These are phyloP conservation scores for Medicago arabica DNA, from an alignment of 306 rosid genomes.

Conservation along the genomic window DNA sequence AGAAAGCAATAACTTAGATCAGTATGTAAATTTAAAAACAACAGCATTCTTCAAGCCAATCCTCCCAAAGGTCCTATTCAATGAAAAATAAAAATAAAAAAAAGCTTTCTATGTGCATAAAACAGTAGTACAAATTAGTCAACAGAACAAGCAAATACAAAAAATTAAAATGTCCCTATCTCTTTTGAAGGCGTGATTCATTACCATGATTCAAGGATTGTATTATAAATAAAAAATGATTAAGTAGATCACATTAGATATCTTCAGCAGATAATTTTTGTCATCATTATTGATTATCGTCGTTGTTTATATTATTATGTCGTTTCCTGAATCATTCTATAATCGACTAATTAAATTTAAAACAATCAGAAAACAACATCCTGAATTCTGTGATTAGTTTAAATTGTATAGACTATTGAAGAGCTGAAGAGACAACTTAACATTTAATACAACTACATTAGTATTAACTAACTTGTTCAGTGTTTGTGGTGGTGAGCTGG, in stretches of 20 bases:
- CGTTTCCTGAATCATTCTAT: background rate
- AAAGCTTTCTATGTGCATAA: background rate
- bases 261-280: background rate
- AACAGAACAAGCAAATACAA: constrained; percentile 19
- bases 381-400: constrained; percentile 6
- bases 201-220: background rate
- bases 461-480: background rate
- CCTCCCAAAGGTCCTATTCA: background rate
- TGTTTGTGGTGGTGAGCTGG: constrained; percentile 29
- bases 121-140: constrained; percentile 1
- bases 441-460: constrained; percentile 14
- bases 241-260: constrained; percentile 8
- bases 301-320: background rate
- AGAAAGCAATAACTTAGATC: constrained; percentile 30
- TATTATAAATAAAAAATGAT: constrained; percentile 27
- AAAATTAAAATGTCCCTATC: constrained; percentile 1
- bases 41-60: background rate
- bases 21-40: background rate
- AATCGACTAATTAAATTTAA: background rate
- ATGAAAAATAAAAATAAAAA: background rate
- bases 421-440: constrained; percentile 33
- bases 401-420: constrained; percentile 16
- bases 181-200: constrained; percentile 22
- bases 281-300: background rate
- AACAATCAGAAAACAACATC: background rate